Base-by-base conservation (phyloP, 2,329 filamentous ascomycete species). In the Aquanectria penicillioides region DNA sequence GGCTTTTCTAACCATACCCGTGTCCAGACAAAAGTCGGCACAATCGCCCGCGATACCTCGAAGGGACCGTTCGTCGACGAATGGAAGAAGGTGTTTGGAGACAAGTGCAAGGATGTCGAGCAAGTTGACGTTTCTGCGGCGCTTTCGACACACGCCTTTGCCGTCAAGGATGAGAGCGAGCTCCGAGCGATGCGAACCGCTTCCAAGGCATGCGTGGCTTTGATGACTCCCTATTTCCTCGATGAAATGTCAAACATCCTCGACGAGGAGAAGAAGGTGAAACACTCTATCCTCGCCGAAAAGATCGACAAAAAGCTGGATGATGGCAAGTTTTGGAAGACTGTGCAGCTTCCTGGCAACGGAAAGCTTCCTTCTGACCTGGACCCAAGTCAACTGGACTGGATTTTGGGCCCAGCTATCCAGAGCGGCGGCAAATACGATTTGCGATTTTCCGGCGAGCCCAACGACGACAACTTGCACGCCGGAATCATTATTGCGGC, bases 361-460 rank as follows among this genome's bases (percentile, higher is more conserved):
- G 84, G 84, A 58, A 97, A 94, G 77, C 83, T 97, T 50, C 92
- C 94, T 1, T 83, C 87, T 13, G 93, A 96, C 69, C 94, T 99
- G 67, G 95, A 98, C 73, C 83, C 91, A 3, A 80, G 89, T 61
- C 92, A 97, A 73, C 87, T 99, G 52, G 95, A 99, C 76, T 99
- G 95, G 94, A 92, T 92, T 36, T 86, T 97, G 58, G 92, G 91
- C 5, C 94, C 94, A 2, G 88, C 93, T 1, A 89, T 99, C 41
- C 94, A 99, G 80, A 98, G 94, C 71, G 95, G 96, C 68, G 95
- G 95, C 67, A 94, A 92, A 70, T 99, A 97, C 74, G 96, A 99
- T 71, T 81, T 99, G 25, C 92, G 91, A 70, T 89, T 97, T 69
- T 86, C 86, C 10, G 84, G 88, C 2, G 89, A 93, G 57, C 87